A percentile compares a stretch with the other conserved stretches of the same genome.
phyloP scores from a whole-genome alignment of 2,329 filamentous ascomycete species.

The Xylaria sp. region DNA sequence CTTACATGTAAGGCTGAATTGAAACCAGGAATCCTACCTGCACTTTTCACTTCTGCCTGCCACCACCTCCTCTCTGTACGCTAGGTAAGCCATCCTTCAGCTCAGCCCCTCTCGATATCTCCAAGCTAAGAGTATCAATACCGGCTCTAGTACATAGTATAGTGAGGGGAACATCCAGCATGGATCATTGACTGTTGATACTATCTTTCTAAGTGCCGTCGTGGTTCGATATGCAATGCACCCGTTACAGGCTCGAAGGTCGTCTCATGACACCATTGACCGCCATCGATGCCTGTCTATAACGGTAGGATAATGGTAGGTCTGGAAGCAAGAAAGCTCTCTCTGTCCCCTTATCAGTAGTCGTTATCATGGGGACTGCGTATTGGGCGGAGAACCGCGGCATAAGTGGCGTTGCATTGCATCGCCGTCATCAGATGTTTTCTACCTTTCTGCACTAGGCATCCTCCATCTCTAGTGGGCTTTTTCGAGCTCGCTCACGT shows the following conservation, averaged over 20 bases:
- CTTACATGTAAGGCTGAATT: constrained; percentile 30
- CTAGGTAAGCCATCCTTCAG: constrained; percentile 2
- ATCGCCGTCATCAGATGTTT: constrained; percentile 32
- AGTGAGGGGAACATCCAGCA: not conserved
- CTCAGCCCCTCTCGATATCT: constrained; percentile 19
- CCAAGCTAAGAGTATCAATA: constrained; percentile 7
- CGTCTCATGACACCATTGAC: constrained; percentile 24
- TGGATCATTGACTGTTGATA: not conserved
- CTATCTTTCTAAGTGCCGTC: not conserved
- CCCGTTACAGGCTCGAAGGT: constrained; percentile 7
- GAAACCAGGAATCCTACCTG: constrained; percentile 3
- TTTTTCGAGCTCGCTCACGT: constrained; percentile 10
- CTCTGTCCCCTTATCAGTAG: constrained; percentile 19
- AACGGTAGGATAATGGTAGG: not conserved
- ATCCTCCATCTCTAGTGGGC: constrained; percentile 7
- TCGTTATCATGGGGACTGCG: constrained; percentile 23
- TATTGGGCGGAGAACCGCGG: constrained; percentile 18
- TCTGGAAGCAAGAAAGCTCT: not conserved
- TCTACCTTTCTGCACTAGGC: constrained; percentile 6
- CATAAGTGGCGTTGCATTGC: constrained; percentile 35
- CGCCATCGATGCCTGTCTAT: constrained; percentile 26
- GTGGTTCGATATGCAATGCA: not conserved
- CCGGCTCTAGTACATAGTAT: not conserved
- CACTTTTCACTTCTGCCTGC: not conserved
- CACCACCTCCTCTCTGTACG: not conserved